Evolutionary conservation across 202 grass and related monocot species (phyloP).

Genomic region (Setaria viridis): DNA sequence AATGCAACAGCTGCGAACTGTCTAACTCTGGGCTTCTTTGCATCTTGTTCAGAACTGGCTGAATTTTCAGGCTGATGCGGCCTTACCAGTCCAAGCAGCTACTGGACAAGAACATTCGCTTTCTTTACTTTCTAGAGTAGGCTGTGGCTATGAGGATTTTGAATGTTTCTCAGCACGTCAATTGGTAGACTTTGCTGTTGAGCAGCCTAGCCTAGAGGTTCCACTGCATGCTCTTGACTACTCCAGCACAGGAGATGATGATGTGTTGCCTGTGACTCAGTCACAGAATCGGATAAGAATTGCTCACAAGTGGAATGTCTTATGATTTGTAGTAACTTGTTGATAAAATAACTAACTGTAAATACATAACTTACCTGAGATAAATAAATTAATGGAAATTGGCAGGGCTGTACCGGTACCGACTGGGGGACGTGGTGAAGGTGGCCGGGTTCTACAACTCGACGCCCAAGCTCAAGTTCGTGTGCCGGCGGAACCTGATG

Average conservation of each 20-base stretch:
- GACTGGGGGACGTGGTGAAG: constrained; percentile 80
- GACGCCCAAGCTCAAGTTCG: constrained; percentile 84
- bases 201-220: neutral
- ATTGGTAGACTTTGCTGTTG: constrained; percentile 1
- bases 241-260: neutral
- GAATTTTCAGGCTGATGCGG: constrained; percentile 24
- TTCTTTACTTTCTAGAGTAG: constrained; percentile 1
- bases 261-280: neutral
- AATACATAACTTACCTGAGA: neutral
- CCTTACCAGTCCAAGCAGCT: constrained; percentile 20
- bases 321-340: neutral
- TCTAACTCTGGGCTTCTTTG: constrained; percentile 3
- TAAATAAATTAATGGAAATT: neutral
- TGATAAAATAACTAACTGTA: neutral
- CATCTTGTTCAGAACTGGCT: constrained; percentile 1
- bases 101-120: constrained; percentile 22
- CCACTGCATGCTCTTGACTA: neutral
- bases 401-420: constrained; percentile 84
- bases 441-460: constrained; percentile 86
- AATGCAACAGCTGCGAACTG: constrained; percentile 25
- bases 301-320: neutral
- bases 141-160: neutral
- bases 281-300: constrained; percentile 35
- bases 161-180: constrained; percentile 2
- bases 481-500: constrained; percentile 80